Evolutionary conservation across 768 basidiomycete genomes (phyloP).

Genomic region (Hemileccinum rubropunctum): DNA sequence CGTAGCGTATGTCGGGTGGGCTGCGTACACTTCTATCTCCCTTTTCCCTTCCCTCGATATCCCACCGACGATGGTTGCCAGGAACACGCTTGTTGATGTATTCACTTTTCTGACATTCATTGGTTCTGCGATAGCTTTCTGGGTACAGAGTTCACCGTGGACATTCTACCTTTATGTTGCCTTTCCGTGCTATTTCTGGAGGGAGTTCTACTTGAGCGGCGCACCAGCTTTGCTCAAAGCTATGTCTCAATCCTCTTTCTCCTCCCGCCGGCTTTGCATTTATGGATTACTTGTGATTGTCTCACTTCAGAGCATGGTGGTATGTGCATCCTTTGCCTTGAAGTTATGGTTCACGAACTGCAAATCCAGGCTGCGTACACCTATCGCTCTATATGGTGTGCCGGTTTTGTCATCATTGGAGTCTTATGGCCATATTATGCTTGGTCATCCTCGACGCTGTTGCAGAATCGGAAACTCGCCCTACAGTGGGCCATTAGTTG

Average conservation of each 20-base stretch:
- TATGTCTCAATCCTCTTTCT: slow-evolving; percentile 23
- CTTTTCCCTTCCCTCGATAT: slow-evolving; percentile 46
- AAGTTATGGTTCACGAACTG: neutral
- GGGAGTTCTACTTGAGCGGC: slow-evolving; percentile 42
- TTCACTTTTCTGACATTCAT: slow-evolving; percentile 30
- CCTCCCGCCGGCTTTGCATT: slow-evolving; percentile 19
- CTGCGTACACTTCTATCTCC: slow-evolving; percentile 58
- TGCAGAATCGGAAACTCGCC: slow-evolving; percentile 26
- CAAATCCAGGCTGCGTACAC: slow-evolving; percentile 61
- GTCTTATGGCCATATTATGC: slow-evolving; percentile 58
- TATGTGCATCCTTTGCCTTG: slow-evolving; percentile 34
- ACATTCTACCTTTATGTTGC: slow-evolving; percentile 73
- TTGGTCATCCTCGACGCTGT: slow-evolving; percentile 42
- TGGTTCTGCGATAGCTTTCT: slow-evolving; percentile 50
- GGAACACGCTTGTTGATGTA: slow-evolving; percentile 12
- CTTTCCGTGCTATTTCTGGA: slow-evolving; percentile 81
- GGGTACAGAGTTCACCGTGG: slow-evolving; percentile 62
- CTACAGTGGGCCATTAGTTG: slow-evolving; percentile 50
- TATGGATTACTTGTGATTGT: slow-evolving; percentile 35
- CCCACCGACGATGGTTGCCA: neutral
- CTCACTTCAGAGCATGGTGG: slow-evolving; percentile 70
- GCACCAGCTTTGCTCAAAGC: slow-evolving; percentile 11
- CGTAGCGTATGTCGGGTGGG: slow-evolving; percentile 76
- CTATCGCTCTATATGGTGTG: slow-evolving; percentile 67
- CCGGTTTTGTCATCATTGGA: slow-evolving; percentile 60